Base-by-base conservation (phyloP, 1,284 basidiomycete species). In the Papiliotrema terrestris region DNA sequence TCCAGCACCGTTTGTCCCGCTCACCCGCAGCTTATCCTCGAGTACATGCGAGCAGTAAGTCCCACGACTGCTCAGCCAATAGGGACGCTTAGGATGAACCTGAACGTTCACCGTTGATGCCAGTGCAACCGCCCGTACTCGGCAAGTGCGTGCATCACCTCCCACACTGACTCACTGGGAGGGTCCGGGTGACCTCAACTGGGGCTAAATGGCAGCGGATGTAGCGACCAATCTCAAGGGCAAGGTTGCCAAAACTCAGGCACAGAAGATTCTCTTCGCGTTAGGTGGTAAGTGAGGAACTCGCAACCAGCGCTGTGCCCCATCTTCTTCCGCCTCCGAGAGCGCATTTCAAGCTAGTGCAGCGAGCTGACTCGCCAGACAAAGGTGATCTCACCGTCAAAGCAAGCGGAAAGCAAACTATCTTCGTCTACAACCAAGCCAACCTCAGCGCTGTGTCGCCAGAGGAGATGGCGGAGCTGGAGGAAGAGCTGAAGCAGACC, bases 151-250 rank as follows among this genome's bases (percentile, higher is more conserved):
- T 65, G 22, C 15, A 17, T 22, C 41, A 20, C n/a, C 32, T 14
- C 38, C n/a, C 22, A 35, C 41, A 25, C 38, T 2, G n/a, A 9
- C 42, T 50, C 23, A 37, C 25, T 19, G 11, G 15, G 3, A 2
- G 9, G 38, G 4, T 26, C 23, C 17, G 15, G 29, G 5, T 32
- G 29, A 32, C 29, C 6, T 32, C 29, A 32, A 5, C 29, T 11
- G 11, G 29, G 29, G 6, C 3, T 29, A 17, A 8, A n/a, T 37
- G 49, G 5, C 84, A 61, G 91, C 90, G 37, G 90, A 93, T 69
- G 86, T 94, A 2, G 82, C 88, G 15, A 87, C 89, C 17, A 94
- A 95, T 73, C 79, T 94, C 41, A 92, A 91, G 72, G 87, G 88
- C 51, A 84, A 85, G 11, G 85, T 94, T 1, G 84, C 88, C 8